Base-by-base conservation (phyloP, 345 rosid genomes). In the Acer yangbiense region DNA sequence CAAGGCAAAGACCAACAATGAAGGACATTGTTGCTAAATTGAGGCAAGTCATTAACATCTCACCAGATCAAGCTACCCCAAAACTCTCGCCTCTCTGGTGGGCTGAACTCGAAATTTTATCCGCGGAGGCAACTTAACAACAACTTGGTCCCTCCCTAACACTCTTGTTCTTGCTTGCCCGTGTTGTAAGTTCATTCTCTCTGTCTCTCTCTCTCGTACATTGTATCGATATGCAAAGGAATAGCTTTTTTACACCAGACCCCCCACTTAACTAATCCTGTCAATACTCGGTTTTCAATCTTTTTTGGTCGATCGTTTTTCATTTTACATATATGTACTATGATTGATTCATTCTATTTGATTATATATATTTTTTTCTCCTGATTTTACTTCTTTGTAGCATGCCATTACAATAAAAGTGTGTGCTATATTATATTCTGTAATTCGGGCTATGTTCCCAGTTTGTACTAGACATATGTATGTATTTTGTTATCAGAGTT, bases 31-130 rank as follows among this genome's bases (percentile, higher is more conserved):
- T 76, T 17, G 79, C 90, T n/a, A 88, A 87, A 76, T 73, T 94
- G 84, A 90, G 85, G 85, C 78, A 82, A 83, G 93, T 87, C 54
- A 86, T 91, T 63, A 77, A 82, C 12, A 88, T 96, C 57, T 73
- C 95, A 4, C 93, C 93, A 6, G 98, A 92, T 68, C 99, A 96
- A 89, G 98, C 98, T 12, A 85, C 88, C 43, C 99, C 99, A 0
- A 92, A 92, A 79, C 94, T 94, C 65, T 96, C 99, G 66, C 99
- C 99, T 16, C 87, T 94, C 17, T 96, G 99, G 99, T 96, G 98
- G 98, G 99, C 98, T 6, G 99, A 96, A 76, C 97, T 96, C 55
- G 98, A 96, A 90, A 90, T 96, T 81, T 79, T 94, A 78, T 95
- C 99, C 0, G 87, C 85, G 75, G 99, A 92, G 88, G 91, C 98